These are phyloP conservation scores for Ophiocordyceps robertsii DNA, from an alignment of 2,329 filamentous ascomycete genomes.

Conservation along the genomic window DNA sequence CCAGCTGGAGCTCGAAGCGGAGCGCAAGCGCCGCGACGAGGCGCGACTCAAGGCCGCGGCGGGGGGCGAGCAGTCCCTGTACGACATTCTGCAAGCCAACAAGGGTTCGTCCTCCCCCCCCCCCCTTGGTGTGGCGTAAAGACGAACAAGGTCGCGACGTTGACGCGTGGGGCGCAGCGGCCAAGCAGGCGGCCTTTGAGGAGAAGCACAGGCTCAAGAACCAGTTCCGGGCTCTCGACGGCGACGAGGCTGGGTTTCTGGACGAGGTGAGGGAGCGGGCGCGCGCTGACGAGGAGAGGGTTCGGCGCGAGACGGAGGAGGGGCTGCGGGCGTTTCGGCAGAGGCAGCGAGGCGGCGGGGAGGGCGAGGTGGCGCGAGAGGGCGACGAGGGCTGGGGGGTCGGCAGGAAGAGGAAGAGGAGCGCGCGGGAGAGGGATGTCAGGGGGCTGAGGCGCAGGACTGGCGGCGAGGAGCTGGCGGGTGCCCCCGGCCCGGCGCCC, in stretches of 20 bases:
- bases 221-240: slow-evolving; percentile 65
- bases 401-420: slow-evolving; percentile 23
- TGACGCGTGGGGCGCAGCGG: slow-evolving; percentile 34
- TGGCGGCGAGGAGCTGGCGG: slow-evolving; percentile 1
- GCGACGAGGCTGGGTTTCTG: slow-evolving; percentile 67
- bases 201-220: slow-evolving; percentile 59
- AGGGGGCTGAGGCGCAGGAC: slow-evolving; percentile 15
- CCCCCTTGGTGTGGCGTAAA: no score
- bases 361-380: not conserved
- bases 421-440: slow-evolving; percentile 20
- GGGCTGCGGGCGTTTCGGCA: slow-evolving; percentile 41
- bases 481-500: not conserved
- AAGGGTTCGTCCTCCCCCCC: slow-evolving; percentile 45
- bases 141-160: no score
- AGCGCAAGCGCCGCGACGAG: slow-evolving; percentile 40
- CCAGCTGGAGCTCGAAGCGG: slow-evolving; percentile 49
- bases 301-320: slow-evolving; percentile 41
- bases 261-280: slow-evolving; percentile 40
- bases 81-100: slow-evolving; percentile 66
- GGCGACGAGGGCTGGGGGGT: slow-evolving; percentile 16
- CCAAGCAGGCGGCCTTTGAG: slow-evolving; percentile 73
- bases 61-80: slow-evolving; percentile 48
- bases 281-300: slow-evolving; percentile 38
- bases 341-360: slow-evolving; percentile 24
- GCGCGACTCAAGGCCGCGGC: slow-evolving; percentile 27